Evolutionary conservation across 2,329 filamentous ascomycete genomes (phyloP), one percentile per base, ranked within the genome.

Genomic region (Incumbomyces delicatus): DNA sequence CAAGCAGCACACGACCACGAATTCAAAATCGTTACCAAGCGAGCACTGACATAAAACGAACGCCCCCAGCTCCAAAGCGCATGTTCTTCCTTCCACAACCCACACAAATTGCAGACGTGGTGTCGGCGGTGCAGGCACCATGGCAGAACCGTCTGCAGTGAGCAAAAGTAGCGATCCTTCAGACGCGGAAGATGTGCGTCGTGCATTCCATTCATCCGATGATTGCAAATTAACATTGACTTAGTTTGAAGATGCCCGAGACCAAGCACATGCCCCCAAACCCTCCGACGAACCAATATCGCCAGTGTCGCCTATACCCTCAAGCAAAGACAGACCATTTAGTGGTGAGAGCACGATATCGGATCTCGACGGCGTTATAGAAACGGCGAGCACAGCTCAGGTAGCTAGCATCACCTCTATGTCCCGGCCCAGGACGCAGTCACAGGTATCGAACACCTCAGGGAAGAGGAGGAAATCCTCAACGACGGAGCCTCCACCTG

Each of bases 191-290:
- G 38, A 45, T 17, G 42, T 45, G 38, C 18, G 33, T 12, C 6
- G 3, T 10, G 8, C 14, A 11, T 11, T 2, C 18, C 6, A 20
- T 44, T 6, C 2, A 35, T 8, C 3, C 12, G 18, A 14, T 12
- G 12, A 8, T 11, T 2, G 11, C 12, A 27, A 12, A 14, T 34
- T 45, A 34, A 45, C 22, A 14, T 22, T 29, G 33, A 22, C 12
- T 14, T 18, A 45, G 42, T 45, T 45, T n/a, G 42, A 45, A 38
- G 42, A 45, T 38, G 42, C 42, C 38, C 42, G 12, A 13, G 42
- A 45, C 17, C 42, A 31, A 6, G 32, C 31, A 4, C 42, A 33
- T 17, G 12, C 18, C 20, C n/a, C 33, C 3, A 29, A 16, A 4
- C 3, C 20, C 2, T 10, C 6, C 33, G 42, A 45, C 17, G 33